phyloP scores from a whole-genome alignment of 1,284 basidiomycete genomes.

The Rhodofomes roseus region DNA sequence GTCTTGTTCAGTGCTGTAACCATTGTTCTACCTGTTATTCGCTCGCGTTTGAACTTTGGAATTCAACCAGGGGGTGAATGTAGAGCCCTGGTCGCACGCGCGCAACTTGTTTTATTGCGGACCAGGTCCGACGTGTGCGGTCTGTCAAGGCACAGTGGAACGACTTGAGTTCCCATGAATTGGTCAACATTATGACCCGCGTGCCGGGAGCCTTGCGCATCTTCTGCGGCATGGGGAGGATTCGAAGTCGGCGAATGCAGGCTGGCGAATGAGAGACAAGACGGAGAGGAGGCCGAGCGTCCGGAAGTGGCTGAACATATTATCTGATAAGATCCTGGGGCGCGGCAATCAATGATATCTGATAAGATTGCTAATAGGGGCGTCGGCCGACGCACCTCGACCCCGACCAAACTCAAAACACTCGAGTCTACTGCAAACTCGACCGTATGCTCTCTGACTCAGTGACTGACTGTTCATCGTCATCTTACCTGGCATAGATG shows the following conservation, averaged over 20 bases:
- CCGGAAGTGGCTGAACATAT: neutral
- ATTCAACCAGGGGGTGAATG: neutral
- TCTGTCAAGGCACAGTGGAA: neutral
- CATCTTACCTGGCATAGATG: no score
- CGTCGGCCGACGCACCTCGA: neutral
- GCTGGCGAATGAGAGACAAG: neutral
- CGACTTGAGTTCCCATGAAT: neutral
- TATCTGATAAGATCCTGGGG: constrained; percentile 2
- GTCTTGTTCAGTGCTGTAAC: constrained; percentile 32
- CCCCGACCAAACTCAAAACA: no score
- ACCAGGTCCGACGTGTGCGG: neutral
- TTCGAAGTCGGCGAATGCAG: neutral
- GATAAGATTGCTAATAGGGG: neutral
- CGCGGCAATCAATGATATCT: constrained; percentile 1
- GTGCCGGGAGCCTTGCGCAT: neutral
- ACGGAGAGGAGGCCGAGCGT: neutral
- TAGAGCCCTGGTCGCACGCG: neutral
- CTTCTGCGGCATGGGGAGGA: neutral
- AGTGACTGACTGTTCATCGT: no score
- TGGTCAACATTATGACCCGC: neutral
- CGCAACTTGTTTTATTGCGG: neutral
- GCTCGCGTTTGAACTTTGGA: neutral
- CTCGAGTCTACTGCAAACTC: no score
- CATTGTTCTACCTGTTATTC: neutral
- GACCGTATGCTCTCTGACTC: no score